Conservation (phyloP, 1,284 basidiomycete species). For the Tylopilus microsporus region DNA sequence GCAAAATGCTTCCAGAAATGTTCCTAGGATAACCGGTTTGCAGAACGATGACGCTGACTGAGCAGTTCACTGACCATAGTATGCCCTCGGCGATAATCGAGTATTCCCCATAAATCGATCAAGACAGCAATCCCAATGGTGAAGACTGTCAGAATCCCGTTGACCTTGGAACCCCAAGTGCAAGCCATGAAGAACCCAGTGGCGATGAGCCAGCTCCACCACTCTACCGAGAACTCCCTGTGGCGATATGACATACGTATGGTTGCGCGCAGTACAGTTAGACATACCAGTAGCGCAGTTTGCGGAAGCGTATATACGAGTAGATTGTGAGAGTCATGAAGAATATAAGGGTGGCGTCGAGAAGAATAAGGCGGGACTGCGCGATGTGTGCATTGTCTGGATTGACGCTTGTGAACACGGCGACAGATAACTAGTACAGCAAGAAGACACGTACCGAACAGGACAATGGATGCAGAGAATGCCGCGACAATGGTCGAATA, state of each 20-base stretch:
- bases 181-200: slow-evolving; percentile 93
- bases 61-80: slow-evolving; percentile 62
- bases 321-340: slow-evolving; percentile 95
- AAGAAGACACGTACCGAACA: slow-evolving; percentile 66
- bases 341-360: slow-evolving; percentile 92
- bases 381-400: slow-evolving; percentile 96
- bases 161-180: slow-evolving; percentile 98
- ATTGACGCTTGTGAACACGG: slow-evolving; percentile 6
- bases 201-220: slow-evolving; percentile 93
- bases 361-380: slow-evolving; percentile 92
- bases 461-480: slow-evolving; percentile 79
- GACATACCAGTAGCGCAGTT: slow-evolving; percentile 82
- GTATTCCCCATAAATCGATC: slow-evolving; percentile 91
- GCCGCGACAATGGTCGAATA: slow-evolving; percentile 86
- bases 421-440: not conserved
- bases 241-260: not conserved
- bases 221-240: slow-evolving; percentile 80
- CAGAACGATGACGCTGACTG: not conserved
- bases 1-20: slow-evolving; percentile 87
- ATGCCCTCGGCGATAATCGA: slow-evolving; percentile 82
- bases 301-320: slow-evolving; percentile 93
- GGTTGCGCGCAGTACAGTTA: not conserved
- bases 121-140: slow-evolving; percentile 89
- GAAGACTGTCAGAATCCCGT: slow-evolving; percentile 88
- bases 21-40: slow-evolving; percentile 49